These are phyloP conservation scores for Capsella bursapastoris DNA, from an alignment of 345 rosid species.

Conservation along the genomic window DNA sequence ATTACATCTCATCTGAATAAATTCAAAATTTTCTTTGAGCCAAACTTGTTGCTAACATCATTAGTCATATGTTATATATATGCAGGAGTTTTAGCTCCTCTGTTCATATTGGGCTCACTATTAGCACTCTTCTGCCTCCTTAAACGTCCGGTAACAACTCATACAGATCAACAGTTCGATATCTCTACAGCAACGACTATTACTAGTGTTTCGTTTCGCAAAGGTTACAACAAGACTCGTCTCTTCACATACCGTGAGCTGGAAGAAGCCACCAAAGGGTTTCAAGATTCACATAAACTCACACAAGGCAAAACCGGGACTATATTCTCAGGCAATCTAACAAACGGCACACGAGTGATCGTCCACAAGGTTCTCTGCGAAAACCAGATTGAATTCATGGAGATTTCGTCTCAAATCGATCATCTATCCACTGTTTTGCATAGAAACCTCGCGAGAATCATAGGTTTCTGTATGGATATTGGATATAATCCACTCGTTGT, in stretches of 20 bases:
- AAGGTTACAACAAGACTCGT: conserved; percentile 72
- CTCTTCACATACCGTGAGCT: conserved; percentile 71
- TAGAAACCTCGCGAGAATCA: conserved; percentile 64
- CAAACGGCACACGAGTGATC: conserved; percentile 67
- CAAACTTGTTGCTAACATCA: neutral
- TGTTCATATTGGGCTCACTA: conserved; percentile 50
- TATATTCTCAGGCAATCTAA: conserved; percentile 60
- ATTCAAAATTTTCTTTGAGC: neutral
- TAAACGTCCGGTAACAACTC: conserved; percentile 52
- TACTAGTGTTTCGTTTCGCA: conserved; percentile 62
- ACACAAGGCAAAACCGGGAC: conserved; percentile 53
- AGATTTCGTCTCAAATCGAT: conserved; percentile 63
- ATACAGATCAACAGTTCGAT: conserved; percentile 38
- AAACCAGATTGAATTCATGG: conserved; percentile 61
- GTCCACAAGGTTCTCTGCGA: conserved; percentile 68
- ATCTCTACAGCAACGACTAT: conserved; percentile 39
- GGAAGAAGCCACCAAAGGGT: conserved; percentile 71
- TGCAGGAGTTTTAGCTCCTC: conserved; percentile 46
- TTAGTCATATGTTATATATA: neutral
- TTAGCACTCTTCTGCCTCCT: conserved; percentile 58
- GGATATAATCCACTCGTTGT: conserved; percentile 60
- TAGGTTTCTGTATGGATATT: conserved; percentile 74
- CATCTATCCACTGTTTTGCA: conserved; percentile 62
- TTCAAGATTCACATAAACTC: conserved; percentile 59
- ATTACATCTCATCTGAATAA: neutral